A percentile compares a stretch with the other conserved stretches of the same genome.
Conservation (phyloP, 129 eudicot species). For the Helianthus annuus region DNA sequence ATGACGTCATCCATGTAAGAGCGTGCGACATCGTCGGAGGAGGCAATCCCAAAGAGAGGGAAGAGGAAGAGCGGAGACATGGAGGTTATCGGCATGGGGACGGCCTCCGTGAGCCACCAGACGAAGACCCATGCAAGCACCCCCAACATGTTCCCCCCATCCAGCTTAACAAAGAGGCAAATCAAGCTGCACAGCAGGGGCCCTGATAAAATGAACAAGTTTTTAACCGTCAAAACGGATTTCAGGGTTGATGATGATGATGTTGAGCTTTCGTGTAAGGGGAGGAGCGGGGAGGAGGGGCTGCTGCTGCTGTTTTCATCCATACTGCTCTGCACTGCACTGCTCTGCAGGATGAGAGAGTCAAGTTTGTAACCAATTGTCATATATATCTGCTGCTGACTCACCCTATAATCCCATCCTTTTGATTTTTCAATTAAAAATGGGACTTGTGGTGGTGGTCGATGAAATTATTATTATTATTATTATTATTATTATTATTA, state of each 20-base stretch:
- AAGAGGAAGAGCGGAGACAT: slow-evolving; percentile 90
- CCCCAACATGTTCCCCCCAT: slow-evolving; percentile 55
- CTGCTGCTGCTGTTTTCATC: background rate
- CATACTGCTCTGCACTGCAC: too few relatives aligned
- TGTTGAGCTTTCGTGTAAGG: slow-evolving; percentile 27
- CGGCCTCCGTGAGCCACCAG: slow-evolving; percentile 97
- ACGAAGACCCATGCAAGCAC: slow-evolving; percentile 80
- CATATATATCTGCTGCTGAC: too few relatives aligned
- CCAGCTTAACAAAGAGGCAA: slow-evolving; percentile 48
- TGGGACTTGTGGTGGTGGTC: too few relatives aligned
- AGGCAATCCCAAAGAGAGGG: slow-evolving; percentile 72
- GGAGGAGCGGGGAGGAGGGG: slow-evolving; percentile 36
- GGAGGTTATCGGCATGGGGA: slow-evolving; percentile 94
- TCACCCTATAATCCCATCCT: too few relatives aligned
- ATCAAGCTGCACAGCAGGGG: slow-evolving; percentile 60
- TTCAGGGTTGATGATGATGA: slow-evolving; percentile 6
- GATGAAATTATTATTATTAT: too few relatives aligned
- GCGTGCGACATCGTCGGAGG: slow-evolving; percentile 77
- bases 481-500: too few relatives aligned
- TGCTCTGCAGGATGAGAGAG: too few relatives aligned
- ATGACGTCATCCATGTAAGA: slow-evolving; percentile 92
- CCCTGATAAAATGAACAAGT: slow-evolving; percentile 56
- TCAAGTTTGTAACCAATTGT: too few relatives aligned
- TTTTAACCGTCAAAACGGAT: slow-evolving; percentile 46
- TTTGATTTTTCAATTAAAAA: too few relatives aligned